Evolutionary conservation across 192 early-diverging fungal species (phyloP), one percentile per base, ranked within the genome.

Genomic region (Backusella westeae): DNA sequence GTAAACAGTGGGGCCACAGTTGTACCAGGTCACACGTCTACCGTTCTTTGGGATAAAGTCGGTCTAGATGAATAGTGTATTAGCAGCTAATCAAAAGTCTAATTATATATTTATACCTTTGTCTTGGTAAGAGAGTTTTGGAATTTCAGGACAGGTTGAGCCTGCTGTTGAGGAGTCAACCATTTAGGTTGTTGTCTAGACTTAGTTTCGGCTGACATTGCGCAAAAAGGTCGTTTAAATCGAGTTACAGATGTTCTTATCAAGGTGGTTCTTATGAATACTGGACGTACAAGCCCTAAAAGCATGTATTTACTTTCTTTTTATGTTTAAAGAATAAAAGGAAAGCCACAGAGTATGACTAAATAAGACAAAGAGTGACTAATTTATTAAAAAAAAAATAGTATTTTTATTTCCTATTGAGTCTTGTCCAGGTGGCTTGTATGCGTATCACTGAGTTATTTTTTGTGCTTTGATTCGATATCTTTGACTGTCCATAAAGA

Each of bases 1-100:
- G 78, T 99, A 99, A 26, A 99, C 98, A 4, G 98, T 99, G 12
- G 98, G 98, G 29, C 98, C 98, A 86, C 98, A 99, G 75, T 88
- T 93, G 82, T 99, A 99, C 98, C 98, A 99, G 78, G 89, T 91
- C 6, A 99, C 96, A 49, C 83, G 84, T 81, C 93, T 93, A 23
- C 93, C 93, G 6, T 90, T 79, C 44, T 83, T 87, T 3, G 98
- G 98, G 39, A 96, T 86, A 79, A 99, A 99, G 21, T 94, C 93
- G 8, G 95, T 94, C 94, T 95, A 84, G 1, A 23, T 12, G 19
- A 2, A 41, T 49, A 36, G 6, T 67, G 35, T 34, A 76, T 14
- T 46, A 42, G 4, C 17, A 39, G 19, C 14, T 5, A 34, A 67
- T 32, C 10, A 29, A 32, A 2, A 26, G 10, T 44, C 4, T 17